A percentile compares a stretch with the other conserved stretches of the same genome.
Evolutionary conservation across 345 rosid genomes (phyloP).

Genomic region (Microthlaspi erraticum): DNA sequence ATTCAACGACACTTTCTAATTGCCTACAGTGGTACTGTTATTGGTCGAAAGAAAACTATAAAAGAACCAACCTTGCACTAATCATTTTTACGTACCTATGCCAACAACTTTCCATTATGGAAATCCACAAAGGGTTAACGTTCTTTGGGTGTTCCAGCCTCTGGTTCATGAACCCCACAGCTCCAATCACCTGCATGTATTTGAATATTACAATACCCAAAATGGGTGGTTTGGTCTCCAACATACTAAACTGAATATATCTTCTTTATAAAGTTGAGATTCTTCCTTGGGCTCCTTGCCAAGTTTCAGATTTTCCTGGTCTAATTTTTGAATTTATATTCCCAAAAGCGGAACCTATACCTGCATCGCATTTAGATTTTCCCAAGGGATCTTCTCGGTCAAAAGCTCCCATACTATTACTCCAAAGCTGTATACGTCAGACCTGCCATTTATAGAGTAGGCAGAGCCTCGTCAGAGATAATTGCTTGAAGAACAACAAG

Average conservation of each 20-base stretch:
- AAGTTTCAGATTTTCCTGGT: no score
- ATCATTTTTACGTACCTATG: constrained; percentile 76
- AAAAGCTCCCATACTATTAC: constrained; percentile 91
- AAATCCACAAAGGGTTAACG: constrained; percentile 75
- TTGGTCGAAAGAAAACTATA: no score
- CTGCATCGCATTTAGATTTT: constrained; percentile 89
- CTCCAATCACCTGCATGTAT: constrained; percentile 41
- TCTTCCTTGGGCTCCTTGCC: no score
- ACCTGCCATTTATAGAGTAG: constrained; percentile 51
- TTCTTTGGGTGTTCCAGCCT: constrained; percentile 74
- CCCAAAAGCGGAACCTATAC: constrained; percentile 44
- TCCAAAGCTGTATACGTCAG: constrained; percentile 88
- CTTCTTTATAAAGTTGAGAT: no score
- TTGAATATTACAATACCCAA: constrained; percentile 20
- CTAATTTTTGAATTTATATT: no score
- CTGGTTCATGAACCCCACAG: no score
- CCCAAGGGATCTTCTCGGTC: constrained; percentile 46
- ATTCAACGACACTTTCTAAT: no score
- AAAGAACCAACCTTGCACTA: no score
- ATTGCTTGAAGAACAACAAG: neutral
- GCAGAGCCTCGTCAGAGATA: neutral
- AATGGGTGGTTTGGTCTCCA: no score
- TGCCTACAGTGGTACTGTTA: no score
- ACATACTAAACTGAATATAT: no score
- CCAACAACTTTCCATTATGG: constrained; percentile 91